Evolutionary conservation across 495 filamentous ascomycete species (phyloP).

Genomic region (Aeminium ludgeri): DNA sequence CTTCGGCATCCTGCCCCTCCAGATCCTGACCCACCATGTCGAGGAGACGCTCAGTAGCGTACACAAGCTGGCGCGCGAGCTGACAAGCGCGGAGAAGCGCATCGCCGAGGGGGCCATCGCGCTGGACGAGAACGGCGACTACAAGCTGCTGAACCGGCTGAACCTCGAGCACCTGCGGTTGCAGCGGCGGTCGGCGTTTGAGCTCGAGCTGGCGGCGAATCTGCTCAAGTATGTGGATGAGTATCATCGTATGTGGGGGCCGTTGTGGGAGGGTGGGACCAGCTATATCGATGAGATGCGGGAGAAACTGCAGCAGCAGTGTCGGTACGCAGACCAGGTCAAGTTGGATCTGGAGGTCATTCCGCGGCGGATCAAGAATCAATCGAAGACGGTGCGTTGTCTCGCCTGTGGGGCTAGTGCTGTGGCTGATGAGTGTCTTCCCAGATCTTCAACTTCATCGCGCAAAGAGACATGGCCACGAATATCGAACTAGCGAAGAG

Average conservation of each 20-base stretch:
- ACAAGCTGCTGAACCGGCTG: constrained; percentile 16
- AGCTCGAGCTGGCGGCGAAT: constrained; percentile 15
- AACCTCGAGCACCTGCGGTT: constrained; percentile 15
- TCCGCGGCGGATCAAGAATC: constrained; percentile 15
- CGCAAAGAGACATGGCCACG: constrained; percentile 16
- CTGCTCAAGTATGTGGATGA: constrained; percentile 14
- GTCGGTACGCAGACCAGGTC: constrained; percentile 15
- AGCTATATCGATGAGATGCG: constrained; percentile 17
- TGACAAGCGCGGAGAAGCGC: constrained; percentile 15
- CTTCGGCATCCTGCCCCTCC: constrained; percentile 14
- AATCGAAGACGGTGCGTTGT: constrained; percentile 13
- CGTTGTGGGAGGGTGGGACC: constrained; percentile 15
- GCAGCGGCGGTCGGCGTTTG: constrained; percentile 14
- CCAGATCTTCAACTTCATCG: constrained; percentile 17
- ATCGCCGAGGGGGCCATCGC: constrained; percentile 14
- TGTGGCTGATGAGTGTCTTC: not conserved
- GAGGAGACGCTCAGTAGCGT: constrained; percentile 11
- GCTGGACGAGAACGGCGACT: constrained; percentile 15
- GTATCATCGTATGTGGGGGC: constrained; percentile 9
- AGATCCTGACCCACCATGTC: constrained; percentile 11
- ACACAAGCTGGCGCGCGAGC: constrained; percentile 7
- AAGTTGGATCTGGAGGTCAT: constrained; percentile 12
- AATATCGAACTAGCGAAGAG: constrained; percentile 18
- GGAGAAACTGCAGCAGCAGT: constrained; percentile 17
- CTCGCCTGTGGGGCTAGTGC: not conserved